A percentile compares a stretch with the other conserved stretches of the same genome.
Conservation (phyloP, 768 basidiomycete genomes). For the Kwoniella europaea region DNA sequence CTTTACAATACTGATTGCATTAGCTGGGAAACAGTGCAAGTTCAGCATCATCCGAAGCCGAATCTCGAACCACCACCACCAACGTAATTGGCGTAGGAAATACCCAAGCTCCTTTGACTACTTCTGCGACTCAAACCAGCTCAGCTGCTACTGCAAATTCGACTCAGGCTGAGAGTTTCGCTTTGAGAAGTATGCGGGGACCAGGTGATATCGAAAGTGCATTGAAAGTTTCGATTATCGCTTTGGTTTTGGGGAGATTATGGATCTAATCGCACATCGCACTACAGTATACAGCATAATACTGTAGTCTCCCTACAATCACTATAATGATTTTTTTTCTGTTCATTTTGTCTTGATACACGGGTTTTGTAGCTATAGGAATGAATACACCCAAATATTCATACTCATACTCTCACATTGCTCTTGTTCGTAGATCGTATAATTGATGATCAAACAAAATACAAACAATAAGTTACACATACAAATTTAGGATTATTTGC, state of each 20-base stretch:
- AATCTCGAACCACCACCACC: slow-evolving; percentile 13
- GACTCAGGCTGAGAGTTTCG: slow-evolving; percentile 1
- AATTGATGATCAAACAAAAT: no score
- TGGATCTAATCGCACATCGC: slow-evolving; percentile 1
- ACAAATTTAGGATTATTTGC: no score
- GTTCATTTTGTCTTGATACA: neutral
- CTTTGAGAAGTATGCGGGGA: neutral
- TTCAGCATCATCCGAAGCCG: slow-evolving; percentile 13
- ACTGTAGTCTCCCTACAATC: neutral
- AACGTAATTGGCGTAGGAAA: slow-evolving; percentile 17
- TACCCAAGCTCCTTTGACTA: neutral
- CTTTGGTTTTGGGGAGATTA: slow-evolving; percentile 6
- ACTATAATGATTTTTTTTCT: neutral
- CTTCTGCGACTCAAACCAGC: neutral
- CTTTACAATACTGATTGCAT: neutral
- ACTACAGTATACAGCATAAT: neutral
- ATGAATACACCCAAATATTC: neutral
- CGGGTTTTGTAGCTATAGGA: neutral
- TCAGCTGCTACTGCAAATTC: slow-evolving; percentile 9
- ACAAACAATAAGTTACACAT: no score
- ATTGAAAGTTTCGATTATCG: slow-evolving; percentile 1
- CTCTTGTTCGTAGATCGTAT: no score
- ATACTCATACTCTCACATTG: neutral
- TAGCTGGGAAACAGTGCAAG: neutral
- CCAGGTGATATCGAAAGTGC: neutral